Percentiles rank a stretch among this genome's conserved stretches.
Evolutionary conservation across 2,329 filamentous ascomycete species (phyloP).

Genomic region (Seiridium unicorne): DNA sequence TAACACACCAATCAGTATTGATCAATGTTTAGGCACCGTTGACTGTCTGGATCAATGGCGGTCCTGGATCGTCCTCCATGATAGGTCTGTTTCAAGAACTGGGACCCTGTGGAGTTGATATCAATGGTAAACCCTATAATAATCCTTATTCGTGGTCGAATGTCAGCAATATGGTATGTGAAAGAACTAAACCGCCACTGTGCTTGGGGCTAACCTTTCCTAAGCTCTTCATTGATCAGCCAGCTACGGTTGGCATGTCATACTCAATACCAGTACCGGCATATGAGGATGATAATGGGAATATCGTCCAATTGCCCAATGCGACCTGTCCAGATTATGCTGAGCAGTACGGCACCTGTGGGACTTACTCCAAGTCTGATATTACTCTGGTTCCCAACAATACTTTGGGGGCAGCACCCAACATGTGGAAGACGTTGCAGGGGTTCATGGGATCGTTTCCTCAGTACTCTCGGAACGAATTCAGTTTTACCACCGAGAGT

Average conservation of each 20-base stretch:
- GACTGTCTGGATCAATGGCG: constrained; percentile 53
- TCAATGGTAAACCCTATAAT: constrained; percentile 38
- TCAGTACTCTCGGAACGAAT: constrained; percentile 43
- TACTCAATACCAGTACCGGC: constrained; percentile 36
- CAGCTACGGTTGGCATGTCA: constrained; percentile 54
- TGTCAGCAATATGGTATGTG: constrained; percentile 46
- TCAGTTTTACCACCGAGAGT: constrained; percentile 55
- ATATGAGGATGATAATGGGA: constrained; percentile 18
- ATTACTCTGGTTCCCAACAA: constrained; percentile 48
- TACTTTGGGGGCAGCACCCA: constrained; percentile 52
- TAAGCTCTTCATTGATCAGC: constrained; percentile 57
- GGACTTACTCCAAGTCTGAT: constrained; percentile 54
- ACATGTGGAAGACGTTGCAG: constrained; percentile 60
- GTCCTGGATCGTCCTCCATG: constrained; percentile 49
- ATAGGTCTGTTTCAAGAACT: constrained; percentile 53
- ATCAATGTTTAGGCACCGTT: constrained; percentile 34
- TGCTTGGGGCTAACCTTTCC: background rate
- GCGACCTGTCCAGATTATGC: constrained; percentile 50
- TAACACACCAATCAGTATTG: background rate
- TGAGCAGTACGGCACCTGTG: constrained; percentile 39
- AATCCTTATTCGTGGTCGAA: constrained; percentile 62
- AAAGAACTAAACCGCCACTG: background rate
- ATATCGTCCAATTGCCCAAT: constrained; percentile 41
- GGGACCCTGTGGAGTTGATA: constrained; percentile 37
- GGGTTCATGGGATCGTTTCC: constrained; percentile 63